phyloP scores from a whole-genome alignment of 768 basidiomycete species.

The Xerocomus spinulosus region DNA sequence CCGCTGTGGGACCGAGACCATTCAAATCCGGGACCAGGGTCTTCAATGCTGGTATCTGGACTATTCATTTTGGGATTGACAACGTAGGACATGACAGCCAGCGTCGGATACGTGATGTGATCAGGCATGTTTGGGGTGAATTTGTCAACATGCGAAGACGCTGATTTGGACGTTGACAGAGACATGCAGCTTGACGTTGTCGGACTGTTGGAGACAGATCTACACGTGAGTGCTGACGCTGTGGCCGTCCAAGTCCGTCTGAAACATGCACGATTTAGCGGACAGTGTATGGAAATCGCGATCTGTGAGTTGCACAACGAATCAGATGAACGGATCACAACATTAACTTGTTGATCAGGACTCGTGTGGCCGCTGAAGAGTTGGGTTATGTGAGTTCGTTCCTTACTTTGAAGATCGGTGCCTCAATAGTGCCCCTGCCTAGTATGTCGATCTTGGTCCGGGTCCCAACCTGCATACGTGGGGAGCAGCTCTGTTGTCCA shows the following conservation, averaged over 20 bases:
- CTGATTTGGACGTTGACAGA: conserved; percentile 27
- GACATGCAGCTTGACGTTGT: conserved; percentile 86
- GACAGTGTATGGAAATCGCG: conserved; percentile 77
- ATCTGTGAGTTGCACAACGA: conserved; percentile 48
- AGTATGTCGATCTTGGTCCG: conserved; percentile 88
- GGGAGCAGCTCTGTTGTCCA: conserved; percentile 80
- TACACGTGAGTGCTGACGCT: conserved; percentile 52
- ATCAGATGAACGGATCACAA: not conserved
- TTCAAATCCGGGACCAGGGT: conserved; percentile 61
- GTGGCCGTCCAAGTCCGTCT: not conserved
- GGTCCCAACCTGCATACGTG: conserved; percentile 87
- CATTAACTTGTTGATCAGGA: conserved; percentile 39
- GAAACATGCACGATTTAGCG: conserved; percentile 38
- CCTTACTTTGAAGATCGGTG: not conserved
- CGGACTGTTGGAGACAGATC: conserved; percentile 81
- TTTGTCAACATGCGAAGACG: not conserved
- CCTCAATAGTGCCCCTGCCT: conserved; percentile 1
- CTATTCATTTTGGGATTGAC: conserved; percentile 78
- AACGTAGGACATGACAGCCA: conserved; percentile 34
- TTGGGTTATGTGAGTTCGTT: conserved; percentile 66
- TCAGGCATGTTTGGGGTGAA: conserved; percentile 37
- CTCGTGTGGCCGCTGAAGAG: conserved; percentile 71
- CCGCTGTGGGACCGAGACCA: conserved; percentile 46
- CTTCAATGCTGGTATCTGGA: conserved; percentile 86
- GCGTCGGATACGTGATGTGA: conserved; percentile 39